Base-by-base conservation (phyloP, 306 rosid genomes). In the Oemleria cerasiformis region DNA sequence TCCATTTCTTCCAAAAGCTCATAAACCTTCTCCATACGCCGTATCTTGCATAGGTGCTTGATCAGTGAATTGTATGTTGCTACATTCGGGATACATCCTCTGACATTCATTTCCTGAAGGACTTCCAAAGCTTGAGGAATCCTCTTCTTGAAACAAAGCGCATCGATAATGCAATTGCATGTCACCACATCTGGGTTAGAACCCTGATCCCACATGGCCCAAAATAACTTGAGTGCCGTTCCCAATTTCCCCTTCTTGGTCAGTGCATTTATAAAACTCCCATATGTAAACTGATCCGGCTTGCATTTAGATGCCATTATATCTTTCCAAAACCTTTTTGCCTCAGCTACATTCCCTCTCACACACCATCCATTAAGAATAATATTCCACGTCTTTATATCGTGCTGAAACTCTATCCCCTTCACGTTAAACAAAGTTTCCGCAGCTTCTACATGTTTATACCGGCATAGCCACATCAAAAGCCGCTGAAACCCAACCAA, bases 111-210 rank as follows among this genome's bases (percentile, higher is more conserved):
- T 8, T 76, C 89, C 38, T 34, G 36, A 48, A 86, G 81, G 70
- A 92, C 68, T 67, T 84, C 83, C 73, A 92, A 79, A 0, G 95
- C 92, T 74, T 82, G 82, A 13, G 96, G 96, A 67, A 90, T 73
- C 81, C 95, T 90, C 81, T 92, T 90, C 88, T 92, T 90, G 87
- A 90, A 92, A 86, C 95, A 86, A 76, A 90, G 96, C 15, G 91
- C 94, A 43, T 90, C 87, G 63, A 90, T 85, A 58, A 92, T 73
- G 66, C 88, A 86, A 60, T 84, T 92, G 76, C 91, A 92, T 55
- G 88, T 88, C 68, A 87, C 87, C 66, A 79, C 89, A 68, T 85
- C 89, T 0, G 87, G 95, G 41, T 80, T 68, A 72, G 80, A 79
- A 43, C 83, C 84, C 58, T 77, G 70, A 51, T 83, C 92, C 89